These are phyloP conservation scores for Fraxinus anomala DNA, from an alignment of 257 asterid species.

Conservation along the genomic window DNA sequence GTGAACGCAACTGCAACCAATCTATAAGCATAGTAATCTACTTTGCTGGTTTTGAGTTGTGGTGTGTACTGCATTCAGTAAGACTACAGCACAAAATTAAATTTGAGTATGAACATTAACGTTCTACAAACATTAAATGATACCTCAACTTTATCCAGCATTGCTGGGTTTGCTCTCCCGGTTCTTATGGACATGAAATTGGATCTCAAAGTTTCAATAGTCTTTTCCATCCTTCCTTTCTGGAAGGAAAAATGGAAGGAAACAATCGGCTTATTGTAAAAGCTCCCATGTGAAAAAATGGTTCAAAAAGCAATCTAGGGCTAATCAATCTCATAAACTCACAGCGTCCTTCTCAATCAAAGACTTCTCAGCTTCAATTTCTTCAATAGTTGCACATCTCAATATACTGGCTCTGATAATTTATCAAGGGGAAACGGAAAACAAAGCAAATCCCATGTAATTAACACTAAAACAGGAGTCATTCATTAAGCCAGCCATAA, in stretches of 20 bases:
- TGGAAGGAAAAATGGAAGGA: slow-evolving; percentile 18
- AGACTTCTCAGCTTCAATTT: slow-evolving; percentile 87
- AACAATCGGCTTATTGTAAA: slow-evolving; percentile 9
- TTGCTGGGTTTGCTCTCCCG: slow-evolving; percentile 85
- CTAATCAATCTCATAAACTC: slow-evolving; percentile 30
- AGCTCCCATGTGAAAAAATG: background rate
- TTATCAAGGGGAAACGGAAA: slow-evolving; percentile 2
- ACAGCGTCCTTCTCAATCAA: slow-evolving; percentile 74
- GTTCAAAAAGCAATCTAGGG: background rate
- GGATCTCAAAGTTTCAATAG: slow-evolving; percentile 67
- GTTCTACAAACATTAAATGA: background rate
- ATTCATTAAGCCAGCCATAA: background rate
- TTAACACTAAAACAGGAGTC: background rate
- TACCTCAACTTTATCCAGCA: slow-evolving; percentile 92
- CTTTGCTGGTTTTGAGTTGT: background rate
- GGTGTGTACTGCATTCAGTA: background rate
- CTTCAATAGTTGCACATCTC: slow-evolving; percentile 82
- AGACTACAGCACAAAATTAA: background rate
- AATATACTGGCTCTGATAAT: slow-evolving; percentile 57
- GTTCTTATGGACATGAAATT: slow-evolving; percentile 88
- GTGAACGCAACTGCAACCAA: no score
- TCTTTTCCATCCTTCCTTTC: slow-evolving; percentile 92
- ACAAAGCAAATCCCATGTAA: background rate
- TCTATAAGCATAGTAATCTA: background rate
- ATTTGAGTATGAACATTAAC: no score